These are phyloP conservation scores for Ammopiptanthus mongolicus DNA, from an alignment of 306 rosid genomes.

Conservation along the genomic window DNA sequence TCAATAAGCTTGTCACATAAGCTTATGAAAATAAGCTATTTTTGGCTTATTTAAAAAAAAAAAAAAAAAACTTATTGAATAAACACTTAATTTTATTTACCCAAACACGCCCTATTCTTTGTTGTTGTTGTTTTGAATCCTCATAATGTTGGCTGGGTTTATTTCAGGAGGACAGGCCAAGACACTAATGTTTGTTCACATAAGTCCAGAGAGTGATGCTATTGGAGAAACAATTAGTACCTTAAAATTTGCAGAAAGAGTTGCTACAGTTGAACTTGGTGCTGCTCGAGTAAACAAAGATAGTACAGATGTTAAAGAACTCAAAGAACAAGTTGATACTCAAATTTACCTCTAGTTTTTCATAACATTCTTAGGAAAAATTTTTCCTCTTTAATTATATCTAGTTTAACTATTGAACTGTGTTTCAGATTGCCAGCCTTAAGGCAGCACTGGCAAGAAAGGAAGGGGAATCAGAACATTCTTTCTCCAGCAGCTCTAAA, in stretches of 20 bases:
- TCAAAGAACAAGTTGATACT: slow-evolving; percentile 74
- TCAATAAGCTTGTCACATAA: no score
- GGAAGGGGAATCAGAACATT: slow-evolving; percentile 55
- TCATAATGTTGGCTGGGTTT: slow-evolving; percentile 12
- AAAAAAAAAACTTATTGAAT: no score
- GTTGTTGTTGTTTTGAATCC: neutral
- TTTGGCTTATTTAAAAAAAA: no score
- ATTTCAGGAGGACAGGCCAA: slow-evolving; percentile 94
- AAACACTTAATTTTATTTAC: no score
- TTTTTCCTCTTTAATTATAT: neutral
- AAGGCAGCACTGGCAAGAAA: slow-evolving; percentile 79
- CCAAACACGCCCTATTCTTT: no score
- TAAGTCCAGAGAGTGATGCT: slow-evolving; percentile 87
- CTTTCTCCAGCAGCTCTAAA: slow-evolving; percentile 52
- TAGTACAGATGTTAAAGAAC: slow-evolving; percentile 75
- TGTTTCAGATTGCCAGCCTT: slow-evolving; percentile 67
- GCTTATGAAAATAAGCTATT: no score
- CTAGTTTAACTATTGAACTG: slow-evolving; percentile 9
- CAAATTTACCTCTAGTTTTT: slow-evolving; percentile 2
- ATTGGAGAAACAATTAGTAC: slow-evolving; percentile 89
- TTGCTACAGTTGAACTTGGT: slow-evolving; percentile 95
- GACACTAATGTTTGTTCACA: slow-evolving; percentile 95
- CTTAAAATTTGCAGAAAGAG: slow-evolving; percentile 95
- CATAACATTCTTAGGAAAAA: neutral
- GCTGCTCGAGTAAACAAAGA: slow-evolving; percentile 93